A percentile compares a stretch with the other conserved stretches of the same genome.
phyloP scores from a whole-genome alignment of 768 basidiomycete genomes.

The Kondoa subrosea region DNA sequence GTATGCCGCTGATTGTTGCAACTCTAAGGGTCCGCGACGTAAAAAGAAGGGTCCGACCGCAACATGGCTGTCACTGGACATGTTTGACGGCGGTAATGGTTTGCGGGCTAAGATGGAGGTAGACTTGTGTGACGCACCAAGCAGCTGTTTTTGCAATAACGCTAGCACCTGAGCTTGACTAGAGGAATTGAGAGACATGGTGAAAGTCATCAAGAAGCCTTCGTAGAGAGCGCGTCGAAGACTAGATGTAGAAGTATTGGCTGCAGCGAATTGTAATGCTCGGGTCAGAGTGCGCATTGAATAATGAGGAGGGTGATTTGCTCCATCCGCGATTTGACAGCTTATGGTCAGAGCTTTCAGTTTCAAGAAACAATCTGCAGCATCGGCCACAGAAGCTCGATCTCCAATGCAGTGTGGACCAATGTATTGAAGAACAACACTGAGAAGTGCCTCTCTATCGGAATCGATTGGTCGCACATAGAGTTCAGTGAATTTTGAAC shows the following conservation, averaged over 20 bases:
- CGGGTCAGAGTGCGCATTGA: conserved; percentile 91
- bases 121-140: conserved; percentile 62
- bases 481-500: conserved; percentile 83
- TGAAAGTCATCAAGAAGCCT: conserved; percentile 93
- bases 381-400: conserved; percentile 67
- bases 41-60: conserved; percentile 55
- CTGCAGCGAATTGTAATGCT: conserved; percentile 73
- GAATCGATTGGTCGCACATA: conserved; percentile 88
- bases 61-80: background rate
- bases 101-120: conserved; percentile 46
- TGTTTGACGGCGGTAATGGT: conserved; percentile 35
- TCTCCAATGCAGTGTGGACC: conserved; percentile 67
- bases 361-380: conserved; percentile 73
- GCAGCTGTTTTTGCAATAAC: conserved; percentile 59
- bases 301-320: conserved; percentile 82
- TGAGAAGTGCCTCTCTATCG: conserved; percentile 71
- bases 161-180: conserved; percentile 51
- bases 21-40: conserved; percentile 52
- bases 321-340: conserved; percentile 74
- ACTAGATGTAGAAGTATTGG: conserved; percentile 57
- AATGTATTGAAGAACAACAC: conserved; percentile 77
- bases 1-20: conserved; percentile 51
- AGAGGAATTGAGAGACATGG: conserved; percentile 67
- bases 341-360: conserved; percentile 58
- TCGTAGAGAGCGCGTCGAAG: conserved; percentile 82